A percentile compares a stretch with the other conserved stretches of the same genome.
These are phyloP conservation scores for Suillus luteus DNA, from an alignment of 768 basidiomycete species.

Conservation along the genomic window DNA sequence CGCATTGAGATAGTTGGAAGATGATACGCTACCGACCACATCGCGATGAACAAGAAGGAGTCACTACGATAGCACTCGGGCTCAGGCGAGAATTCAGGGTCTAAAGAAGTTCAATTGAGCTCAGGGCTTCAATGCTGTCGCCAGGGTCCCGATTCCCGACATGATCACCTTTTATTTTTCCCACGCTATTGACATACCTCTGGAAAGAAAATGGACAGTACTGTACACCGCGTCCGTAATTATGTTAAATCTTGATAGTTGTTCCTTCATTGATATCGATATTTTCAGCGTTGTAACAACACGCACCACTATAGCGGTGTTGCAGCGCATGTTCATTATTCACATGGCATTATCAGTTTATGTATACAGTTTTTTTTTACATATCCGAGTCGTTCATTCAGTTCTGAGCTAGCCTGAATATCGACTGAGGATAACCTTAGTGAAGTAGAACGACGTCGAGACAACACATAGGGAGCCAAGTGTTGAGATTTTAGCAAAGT, in stretches of 20 bases:
- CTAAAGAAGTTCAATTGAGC: too few relatives aligned
- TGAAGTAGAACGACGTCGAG: neutral
- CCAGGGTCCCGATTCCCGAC: neutral
- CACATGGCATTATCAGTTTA: neutral
- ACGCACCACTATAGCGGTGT: neutral
- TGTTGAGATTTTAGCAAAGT: neutral
- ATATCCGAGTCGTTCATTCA: neutral
- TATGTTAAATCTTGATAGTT: neutral
- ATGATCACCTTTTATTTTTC: neutral
- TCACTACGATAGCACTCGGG: neutral
- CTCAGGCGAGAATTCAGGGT: neutral
- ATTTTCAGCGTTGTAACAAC: neutral
- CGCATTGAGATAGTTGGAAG: neutral
- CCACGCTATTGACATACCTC: neutral
- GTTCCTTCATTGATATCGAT: neutral
- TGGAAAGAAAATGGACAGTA: neutral
- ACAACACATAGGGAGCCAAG: neutral
- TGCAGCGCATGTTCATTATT: neutral
- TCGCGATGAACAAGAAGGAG: slow-evolving; percentile 9
- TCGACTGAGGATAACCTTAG: neutral
- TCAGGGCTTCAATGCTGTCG: neutral
- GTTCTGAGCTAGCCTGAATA: neutral
- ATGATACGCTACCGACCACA: slow-evolving; percentile 29
- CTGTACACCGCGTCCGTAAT: neutral
- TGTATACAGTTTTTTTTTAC: neutral